Conservation (phyloP, 140 eudicot species). For the Senecio squalidus region DNA sequence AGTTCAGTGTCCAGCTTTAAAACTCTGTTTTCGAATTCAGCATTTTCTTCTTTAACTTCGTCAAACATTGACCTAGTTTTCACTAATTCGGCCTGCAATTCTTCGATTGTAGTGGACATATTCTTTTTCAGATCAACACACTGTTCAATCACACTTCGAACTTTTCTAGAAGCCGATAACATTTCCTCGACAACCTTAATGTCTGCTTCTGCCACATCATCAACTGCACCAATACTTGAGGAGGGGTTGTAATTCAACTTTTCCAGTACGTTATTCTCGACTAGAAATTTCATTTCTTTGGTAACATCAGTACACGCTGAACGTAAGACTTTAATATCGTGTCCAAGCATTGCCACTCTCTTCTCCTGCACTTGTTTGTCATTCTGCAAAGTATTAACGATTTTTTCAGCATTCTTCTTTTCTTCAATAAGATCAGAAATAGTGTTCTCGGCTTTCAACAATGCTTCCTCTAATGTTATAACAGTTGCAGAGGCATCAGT, state of each 20-base stretch:
- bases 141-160: slow-evolving; percentile 31
- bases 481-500: slow-evolving; percentile 41
- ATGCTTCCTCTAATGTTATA: slow-evolving; percentile 41
- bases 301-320: slow-evolving; percentile 56
- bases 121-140: slow-evolving; percentile 21
- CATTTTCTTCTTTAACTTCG: slow-evolving; percentile 46
- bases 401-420: neutral
- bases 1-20: slow-evolving; percentile 32
- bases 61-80: slow-evolving; percentile 32
- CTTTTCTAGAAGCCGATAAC: slow-evolving; percentile 39
- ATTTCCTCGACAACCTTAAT: slow-evolving; percentile 36
- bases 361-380: slow-evolving; percentile 12
- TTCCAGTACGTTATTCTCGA: slow-evolving; percentile 13
- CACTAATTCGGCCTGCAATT: slow-evolving; percentile 33
- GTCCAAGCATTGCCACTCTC: slow-evolving; percentile 20
- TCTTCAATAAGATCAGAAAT: slow-evolving; percentile 41
- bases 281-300: slow-evolving; percentile 29
- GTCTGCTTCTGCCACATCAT: slow-evolving; percentile 24
- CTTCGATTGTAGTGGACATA: slow-evolving; percentile 24
- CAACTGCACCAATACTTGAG: slow-evolving; percentile 6
- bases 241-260: neutral
- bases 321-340: slow-evolving; percentile 24
- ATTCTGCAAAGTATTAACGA: neutral
- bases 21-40: slow-evolving; percentile 25
- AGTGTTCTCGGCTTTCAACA: slow-evolving; percentile 15